Conservation (phyloP, 116 monocot species). For the Zostera marina region DNA sequence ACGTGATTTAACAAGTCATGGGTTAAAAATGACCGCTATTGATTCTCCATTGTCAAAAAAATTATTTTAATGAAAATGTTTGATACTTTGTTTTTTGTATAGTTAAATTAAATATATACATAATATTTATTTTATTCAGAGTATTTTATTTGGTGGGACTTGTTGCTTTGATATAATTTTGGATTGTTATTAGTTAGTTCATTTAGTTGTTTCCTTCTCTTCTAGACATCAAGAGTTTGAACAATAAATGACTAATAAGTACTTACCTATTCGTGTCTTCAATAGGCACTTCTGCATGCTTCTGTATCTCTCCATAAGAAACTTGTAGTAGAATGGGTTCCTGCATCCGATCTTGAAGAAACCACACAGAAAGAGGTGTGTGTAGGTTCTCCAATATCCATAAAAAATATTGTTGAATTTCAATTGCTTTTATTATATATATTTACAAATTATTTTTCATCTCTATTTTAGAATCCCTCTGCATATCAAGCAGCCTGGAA, state of each 20-base stretch:
- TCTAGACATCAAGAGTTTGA: not conserved
- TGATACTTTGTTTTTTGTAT: not conserved
- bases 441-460: not conserved
- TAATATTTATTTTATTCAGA: not conserved
- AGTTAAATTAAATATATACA: not conserved
- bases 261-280: not conserved
- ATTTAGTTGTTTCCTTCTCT: not conserved
- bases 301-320: constrained; percentile 48
- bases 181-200: too few relatives aligned
- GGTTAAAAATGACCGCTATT: too few relatives aligned
- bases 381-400: too few relatives aligned
- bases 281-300: constrained; percentile 84
- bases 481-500: constrained; percentile 65
- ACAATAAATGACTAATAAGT: not conserved
- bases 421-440: not conserved
- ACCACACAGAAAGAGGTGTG: constrained; percentile 40
- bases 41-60: not conserved
- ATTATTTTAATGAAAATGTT: not conserved
- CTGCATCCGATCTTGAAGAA: constrained; percentile 69
- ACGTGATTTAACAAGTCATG: too few relatives aligned
- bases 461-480: constrained; percentile 38
- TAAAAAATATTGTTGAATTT: not conserved
- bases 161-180: not conserved
- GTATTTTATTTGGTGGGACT: not conserved
- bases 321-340: constrained; percentile 72